phyloP scores from a whole-genome alignment of 208 protist species.

The Borovskyia barvae region DNA sequence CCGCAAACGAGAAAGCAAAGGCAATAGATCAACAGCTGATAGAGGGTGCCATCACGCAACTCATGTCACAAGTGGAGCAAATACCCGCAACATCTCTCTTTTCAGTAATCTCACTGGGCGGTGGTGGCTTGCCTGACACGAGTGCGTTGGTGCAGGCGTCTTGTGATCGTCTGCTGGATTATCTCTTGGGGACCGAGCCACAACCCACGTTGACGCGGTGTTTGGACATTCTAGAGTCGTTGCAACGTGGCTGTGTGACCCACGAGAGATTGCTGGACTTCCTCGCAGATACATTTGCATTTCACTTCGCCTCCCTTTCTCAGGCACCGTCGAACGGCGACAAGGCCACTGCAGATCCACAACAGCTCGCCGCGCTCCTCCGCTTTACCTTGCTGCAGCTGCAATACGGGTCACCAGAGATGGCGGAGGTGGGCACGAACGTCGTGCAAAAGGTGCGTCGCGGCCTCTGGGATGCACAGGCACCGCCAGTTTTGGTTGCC shows the following conservation, averaged over 20 bases:
- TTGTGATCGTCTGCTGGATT: constrained; percentile 2
- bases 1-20: neutral
- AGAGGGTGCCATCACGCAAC: constrained; percentile 6
- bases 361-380: constrained; percentile 4
- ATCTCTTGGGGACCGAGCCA: neutral
- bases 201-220: neutral
- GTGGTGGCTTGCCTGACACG: neutral
- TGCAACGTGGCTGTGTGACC: constrained; percentile 16
- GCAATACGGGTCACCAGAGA: constrained; percentile 39
- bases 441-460: constrained; percentile 27
- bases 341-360: neutral
- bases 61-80: constrained; percentile 8
- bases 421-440: constrained; percentile 20
- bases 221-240: constrained; percentile 20
- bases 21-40: constrained; percentile 6
- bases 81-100: constrained; percentile 18
- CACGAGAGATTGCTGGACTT: constrained; percentile 49
- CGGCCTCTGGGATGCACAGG: neutral
- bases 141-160: neutral
- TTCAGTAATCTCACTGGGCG: constrained; percentile 7
- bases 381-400: constrained; percentile 29
- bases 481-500: constrained; percentile 13
- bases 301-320: neutral
- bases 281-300: constrained; percentile 23
- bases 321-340: neutral